Conservation (phyloP, 78 protist genomes). For the Dictyostelium capitatum region DNA sequence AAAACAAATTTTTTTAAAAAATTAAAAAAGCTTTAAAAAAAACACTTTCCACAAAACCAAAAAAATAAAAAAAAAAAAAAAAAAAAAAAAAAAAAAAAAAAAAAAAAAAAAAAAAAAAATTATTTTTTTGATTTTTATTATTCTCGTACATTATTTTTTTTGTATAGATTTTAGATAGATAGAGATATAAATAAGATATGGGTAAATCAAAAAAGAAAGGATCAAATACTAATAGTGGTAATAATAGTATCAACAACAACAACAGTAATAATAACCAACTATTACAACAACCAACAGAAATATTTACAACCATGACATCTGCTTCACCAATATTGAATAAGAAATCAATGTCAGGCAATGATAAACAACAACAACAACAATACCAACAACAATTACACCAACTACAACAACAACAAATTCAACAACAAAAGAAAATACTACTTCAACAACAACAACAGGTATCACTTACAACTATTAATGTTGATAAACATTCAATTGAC, state of each 20-base stretch:
- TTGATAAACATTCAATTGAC: constrained; percentile 1
- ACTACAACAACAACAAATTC: neutral
- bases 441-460: constrained; percentile 1
- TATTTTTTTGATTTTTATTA: neutral
- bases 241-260: neutral
- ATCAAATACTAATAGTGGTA: neutral
- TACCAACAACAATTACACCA: neutral
- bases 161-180: neutral
- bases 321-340: neutral
- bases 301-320: neutral
- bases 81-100: neutral
- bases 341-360: neutral
- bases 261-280: neutral
- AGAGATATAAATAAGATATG: neutral
- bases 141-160: neutral
- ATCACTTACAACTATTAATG: neutral
- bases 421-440: neutral
- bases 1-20: too few species aligned
- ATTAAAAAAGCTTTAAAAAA: too few species aligned
- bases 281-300: neutral
- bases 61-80: neutral
- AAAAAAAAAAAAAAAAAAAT: neutral
- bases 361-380: neutral
- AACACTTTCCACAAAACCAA: neutral
- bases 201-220: neutral